These are phyloP conservation scores for Adenanthera pavonina DNA, from an alignment of 306 rosid genomes.

Conservation along the genomic window DNA sequence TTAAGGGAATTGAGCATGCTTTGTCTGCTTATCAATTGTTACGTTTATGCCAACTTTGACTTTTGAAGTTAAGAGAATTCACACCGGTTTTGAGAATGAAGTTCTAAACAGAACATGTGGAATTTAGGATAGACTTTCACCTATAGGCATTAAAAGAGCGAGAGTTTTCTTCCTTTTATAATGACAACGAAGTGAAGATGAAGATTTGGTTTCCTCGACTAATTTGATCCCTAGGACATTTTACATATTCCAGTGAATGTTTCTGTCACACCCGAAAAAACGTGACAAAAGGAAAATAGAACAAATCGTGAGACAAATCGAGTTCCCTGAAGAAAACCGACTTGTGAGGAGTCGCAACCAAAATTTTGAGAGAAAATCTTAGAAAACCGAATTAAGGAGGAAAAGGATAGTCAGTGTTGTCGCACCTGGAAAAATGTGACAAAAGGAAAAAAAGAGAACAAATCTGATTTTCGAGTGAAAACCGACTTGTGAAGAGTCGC, in stretches of 20 bases:
- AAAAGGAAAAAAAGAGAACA: too few relatives aligned
- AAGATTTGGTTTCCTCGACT: constrained; percentile 11
- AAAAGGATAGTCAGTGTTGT: too few relatives aligned
- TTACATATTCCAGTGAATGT: background rate
- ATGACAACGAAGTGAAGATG: background rate
- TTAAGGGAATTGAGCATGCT: constrained; percentile 30
- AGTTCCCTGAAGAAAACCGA: too few relatives aligned
- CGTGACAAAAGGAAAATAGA: too few relatives aligned
- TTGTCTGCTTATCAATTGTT: constrained; percentile 46
- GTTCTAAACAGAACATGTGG: constrained; percentile 50
- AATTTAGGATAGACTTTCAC: constrained; percentile 65
- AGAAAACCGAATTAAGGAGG: too few relatives aligned
- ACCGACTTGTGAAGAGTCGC: too few relatives aligned
- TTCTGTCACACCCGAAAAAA: too few relatives aligned
- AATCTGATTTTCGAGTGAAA: too few relatives aligned
- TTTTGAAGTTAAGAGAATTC: constrained; percentile 41
- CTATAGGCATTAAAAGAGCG: constrained; percentile 24
- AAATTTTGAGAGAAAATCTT: too few relatives aligned
- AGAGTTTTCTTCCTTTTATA: constrained; percentile 27
- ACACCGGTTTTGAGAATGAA: constrained; percentile 52
- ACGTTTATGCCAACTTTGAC: constrained; percentile 60
- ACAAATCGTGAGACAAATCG: too few relatives aligned
- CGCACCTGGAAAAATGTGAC: too few relatives aligned
- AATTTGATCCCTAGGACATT: background rate
- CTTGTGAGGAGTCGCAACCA: too few relatives aligned